Evolutionary conservation across 495 filamentous ascomycete genomes (phyloP), one percentile per base, ranked within the genome.

Genomic region (Chlorociboria aeruginascens): DNA sequence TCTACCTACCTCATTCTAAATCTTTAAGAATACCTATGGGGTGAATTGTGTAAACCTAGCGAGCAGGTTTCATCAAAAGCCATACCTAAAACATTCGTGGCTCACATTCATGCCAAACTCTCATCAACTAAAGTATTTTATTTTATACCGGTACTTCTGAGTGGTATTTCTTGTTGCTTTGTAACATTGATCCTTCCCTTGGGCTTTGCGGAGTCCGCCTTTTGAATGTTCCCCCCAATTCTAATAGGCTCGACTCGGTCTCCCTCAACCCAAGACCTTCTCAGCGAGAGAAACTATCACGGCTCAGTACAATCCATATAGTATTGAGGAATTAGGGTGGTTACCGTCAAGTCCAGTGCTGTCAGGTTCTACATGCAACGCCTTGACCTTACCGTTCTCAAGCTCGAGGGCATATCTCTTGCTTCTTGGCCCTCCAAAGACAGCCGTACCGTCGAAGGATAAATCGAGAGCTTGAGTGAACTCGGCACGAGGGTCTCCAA

Each of bases 401-500:
- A 90, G 66, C 29, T 85, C 69, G 41, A 96, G 70, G 25, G 85
- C 85, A 61, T 95, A 98, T 43, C 92, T 74, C 84, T 93, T 96
- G 67, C 81, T 82, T 48, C 92, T 79, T 47, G 76, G 68, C 53
- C 82, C 82, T 37, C 89, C 92, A 61, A 97, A 96, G 66, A 96
- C 83, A 30, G 85, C 69, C 13, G 74, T 68, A 37, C 78, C 82
- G 52, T 96, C 89, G 60, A 94, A 96, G 45, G 71, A 71, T 33
- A 97, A 72, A 51, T 93, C 89, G 8, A 96, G 72, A 17, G 85
- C 83, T 53, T 85, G 78, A 52, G 85, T 95, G 71, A 95, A 93
- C 49, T 76, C 67, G 42, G 73, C 83, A n/a, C 77, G 67, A 11
- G 92, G 86, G 66, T 98, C 92, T 48, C 84, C 90, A 13, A 98